phyloP scores from a whole-genome alignment of 164 flowering plant genomes.

The Echeveria elegans region DNA sequence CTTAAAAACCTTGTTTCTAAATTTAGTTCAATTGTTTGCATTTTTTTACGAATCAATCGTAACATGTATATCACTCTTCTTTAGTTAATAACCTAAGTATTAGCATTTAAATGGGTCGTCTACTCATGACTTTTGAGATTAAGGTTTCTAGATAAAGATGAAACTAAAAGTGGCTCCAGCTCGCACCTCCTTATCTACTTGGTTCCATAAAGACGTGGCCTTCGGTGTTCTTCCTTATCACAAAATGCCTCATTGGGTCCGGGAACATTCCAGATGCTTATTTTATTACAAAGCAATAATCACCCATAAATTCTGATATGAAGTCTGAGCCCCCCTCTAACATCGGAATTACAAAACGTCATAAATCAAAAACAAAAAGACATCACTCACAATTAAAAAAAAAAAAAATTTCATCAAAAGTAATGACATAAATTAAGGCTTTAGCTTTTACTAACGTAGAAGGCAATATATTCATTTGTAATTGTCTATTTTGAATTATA shows the following conservation, averaged over 20 bases:
- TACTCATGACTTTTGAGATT: too few relatives aligned
- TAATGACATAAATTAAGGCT: background rate
- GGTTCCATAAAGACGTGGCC: constrained; percentile 1
- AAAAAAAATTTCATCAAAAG: background rate
- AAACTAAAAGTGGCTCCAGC: background rate
- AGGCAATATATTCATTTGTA: too few relatives aligned
- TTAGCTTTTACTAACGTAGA: background rate
- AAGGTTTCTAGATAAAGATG: background rate
- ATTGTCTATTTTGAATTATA: too few relatives aligned
- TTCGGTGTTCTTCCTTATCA: background rate
- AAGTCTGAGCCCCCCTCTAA: too few relatives aligned
- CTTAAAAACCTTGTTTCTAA: too few relatives aligned
- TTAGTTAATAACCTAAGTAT: too few relatives aligned
- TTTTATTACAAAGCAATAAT: background rate
- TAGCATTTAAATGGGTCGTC: too few relatives aligned
- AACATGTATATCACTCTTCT: too few relatives aligned
- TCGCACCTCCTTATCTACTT: background rate
- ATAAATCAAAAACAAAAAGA: background rate
- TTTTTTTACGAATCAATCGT: too few relatives aligned
- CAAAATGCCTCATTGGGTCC: background rate
- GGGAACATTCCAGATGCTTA: constrained; percentile 1
- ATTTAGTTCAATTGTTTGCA: too few relatives aligned
- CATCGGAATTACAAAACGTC: background rate
- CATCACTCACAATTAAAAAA: background rate
- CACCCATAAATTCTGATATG: too few relatives aligned